Base-by-base conservation (phyloP, 768 basidiomycete genomes). In the Favolaschia claudopus region DNA sequence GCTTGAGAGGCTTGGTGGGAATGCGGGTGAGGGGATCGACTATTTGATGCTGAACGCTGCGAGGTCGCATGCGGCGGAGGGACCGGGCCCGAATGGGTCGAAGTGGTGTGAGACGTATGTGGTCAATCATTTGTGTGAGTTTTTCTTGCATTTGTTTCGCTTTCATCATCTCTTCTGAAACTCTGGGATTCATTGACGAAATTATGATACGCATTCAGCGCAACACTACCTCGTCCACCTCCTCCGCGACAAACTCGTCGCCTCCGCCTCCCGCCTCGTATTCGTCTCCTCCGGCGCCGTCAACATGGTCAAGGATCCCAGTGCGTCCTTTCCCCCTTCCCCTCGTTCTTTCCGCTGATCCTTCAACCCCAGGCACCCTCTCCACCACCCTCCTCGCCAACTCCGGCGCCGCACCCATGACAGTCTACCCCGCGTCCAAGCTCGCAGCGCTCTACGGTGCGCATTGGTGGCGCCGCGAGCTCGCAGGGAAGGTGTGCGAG, bases 141-240 rank as follows among this genome's bases (percentile, higher is more conserved):
- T 17, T 25, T 19, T 5, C 36, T 17, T 36, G 12, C 12, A n/a
- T n/a, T 36, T n/a, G 34, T 36, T n/a, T n/a, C n/a, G n/a, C n/a
- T n/a, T n/a, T n/a, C n/a, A n/a, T n/a, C n/a, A n/a, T n/a, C n/a
- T n/a, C n/a, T n/a, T n/a, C n/a, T n/a, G n/a, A n/a, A 9, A 19
- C 17, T 24, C 25, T 7, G 13, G 17, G 27, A 7, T 38, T 8
- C 31, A 25, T 20, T 5, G 27, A 37, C 28, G n/a, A n/a, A 22
- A 17, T 17, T 22, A 19, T 37, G 42, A 38, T 15, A 5, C 29
- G 25, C 12, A 17, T 49, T 7, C 25, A 60, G 51, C 62, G 22
- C 57, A 63, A 14, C 62, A 63, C 48, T 63, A 63, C 28, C 56
- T 63, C 31, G 19, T 51, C 14, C 62, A 63, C 36, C 36, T 63